These are phyloP conservation scores for Boletus subparvulus DNA, from an alignment of 768 basidiomycete genomes.

Conservation along the genomic window DNA sequence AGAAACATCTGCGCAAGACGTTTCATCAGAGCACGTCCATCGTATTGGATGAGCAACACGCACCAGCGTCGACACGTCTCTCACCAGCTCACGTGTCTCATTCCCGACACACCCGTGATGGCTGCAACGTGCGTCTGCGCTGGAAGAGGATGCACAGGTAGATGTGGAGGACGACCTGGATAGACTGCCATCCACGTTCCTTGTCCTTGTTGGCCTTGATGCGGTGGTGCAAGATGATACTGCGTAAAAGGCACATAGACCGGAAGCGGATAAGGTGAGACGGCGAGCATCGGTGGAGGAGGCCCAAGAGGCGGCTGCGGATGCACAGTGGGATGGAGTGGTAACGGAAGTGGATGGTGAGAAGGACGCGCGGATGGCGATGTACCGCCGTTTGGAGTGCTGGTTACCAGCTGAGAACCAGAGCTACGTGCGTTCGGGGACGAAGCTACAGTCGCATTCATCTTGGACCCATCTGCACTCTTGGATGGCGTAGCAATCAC, in stretches of 20 bases:
- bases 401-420: neutral
- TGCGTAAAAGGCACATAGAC: constrained; percentile 24
- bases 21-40: neutral
- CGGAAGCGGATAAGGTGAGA: constrained; percentile 19
- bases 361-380: neutral
- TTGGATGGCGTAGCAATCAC: neutral
- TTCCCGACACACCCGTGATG: constrained; percentile 25
- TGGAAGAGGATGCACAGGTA: constrained; percentile 19
- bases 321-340: constrained; percentile 9
- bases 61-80: constrained; percentile 2
- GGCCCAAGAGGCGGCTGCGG: constrained; percentile 5
- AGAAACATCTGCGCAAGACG: neutral
- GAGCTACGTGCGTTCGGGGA: constrained; percentile 4
- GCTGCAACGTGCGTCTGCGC: constrained; percentile 8
- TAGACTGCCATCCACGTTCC: constrained; percentile 28
- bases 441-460: neutral
- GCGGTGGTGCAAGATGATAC: constrained; percentile 18
- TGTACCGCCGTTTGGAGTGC: neutral
- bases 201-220: constrained; percentile 11
- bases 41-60: neutral
- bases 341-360: constrained; percentile 13
- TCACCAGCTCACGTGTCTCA: constrained; percentile 29
- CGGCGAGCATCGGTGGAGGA: constrained; percentile 16
- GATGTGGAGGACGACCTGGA: constrained; percentile 14
- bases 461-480: constrained; percentile 4